phyloP scores from a whole-genome alignment of 768 basidiomycete species.

The Pilatotrama ljubarskyi region DNA sequence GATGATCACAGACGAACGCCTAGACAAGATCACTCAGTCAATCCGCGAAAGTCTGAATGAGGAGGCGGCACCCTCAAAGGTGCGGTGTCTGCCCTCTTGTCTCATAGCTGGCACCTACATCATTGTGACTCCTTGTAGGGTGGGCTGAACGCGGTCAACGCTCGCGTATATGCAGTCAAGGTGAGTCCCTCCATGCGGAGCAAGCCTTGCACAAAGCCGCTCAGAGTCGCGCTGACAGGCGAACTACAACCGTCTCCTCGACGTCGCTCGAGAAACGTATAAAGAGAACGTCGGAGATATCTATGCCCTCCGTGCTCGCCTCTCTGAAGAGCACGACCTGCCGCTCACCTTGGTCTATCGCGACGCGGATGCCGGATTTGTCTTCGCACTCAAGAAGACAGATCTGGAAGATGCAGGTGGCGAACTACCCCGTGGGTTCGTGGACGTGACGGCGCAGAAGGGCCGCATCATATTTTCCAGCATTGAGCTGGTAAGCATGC shows the following conservation, averaged over 20 bases:
- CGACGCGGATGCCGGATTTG: slow-evolving; percentile 59
- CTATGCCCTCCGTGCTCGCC: slow-evolving; percentile 57
- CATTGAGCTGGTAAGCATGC: slow-evolving; percentile 67
- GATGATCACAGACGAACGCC: slow-evolving; percentile 76
- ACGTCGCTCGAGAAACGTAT: slow-evolving; percentile 93
- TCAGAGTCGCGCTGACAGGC: slow-evolving; percentile 42
- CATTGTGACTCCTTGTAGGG: slow-evolving; percentile 42
- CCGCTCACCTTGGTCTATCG: slow-evolving; percentile 71
- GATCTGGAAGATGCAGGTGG: slow-evolving; percentile 48
- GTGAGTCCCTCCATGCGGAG: slow-evolving; percentile 30
- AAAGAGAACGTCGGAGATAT: slow-evolving; percentile 93
- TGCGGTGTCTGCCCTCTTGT: slow-evolving; percentile 25
- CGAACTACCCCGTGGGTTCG: slow-evolving; percentile 66
- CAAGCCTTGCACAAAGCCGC: too few relatives aligned
- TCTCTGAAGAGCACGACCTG: slow-evolving; percentile 63
- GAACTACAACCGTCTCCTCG: slow-evolving; percentile 79
- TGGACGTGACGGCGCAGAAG: slow-evolving; percentile 65
- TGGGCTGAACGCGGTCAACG: slow-evolving; percentile 72
- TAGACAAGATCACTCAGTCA: slow-evolving; percentile 59
- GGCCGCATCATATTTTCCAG: slow-evolving; percentile 76
- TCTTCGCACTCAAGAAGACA: slow-evolving; percentile 67
- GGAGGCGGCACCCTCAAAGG: slow-evolving; percentile 61
- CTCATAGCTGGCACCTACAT: neutral
- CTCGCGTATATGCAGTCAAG: slow-evolving; percentile 88
- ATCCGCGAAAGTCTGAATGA: slow-evolving; percentile 74